Base-by-base conservation (phyloP, 1,139 yeast genomes). In the Debaryomycetaceae sp. region DNA sequence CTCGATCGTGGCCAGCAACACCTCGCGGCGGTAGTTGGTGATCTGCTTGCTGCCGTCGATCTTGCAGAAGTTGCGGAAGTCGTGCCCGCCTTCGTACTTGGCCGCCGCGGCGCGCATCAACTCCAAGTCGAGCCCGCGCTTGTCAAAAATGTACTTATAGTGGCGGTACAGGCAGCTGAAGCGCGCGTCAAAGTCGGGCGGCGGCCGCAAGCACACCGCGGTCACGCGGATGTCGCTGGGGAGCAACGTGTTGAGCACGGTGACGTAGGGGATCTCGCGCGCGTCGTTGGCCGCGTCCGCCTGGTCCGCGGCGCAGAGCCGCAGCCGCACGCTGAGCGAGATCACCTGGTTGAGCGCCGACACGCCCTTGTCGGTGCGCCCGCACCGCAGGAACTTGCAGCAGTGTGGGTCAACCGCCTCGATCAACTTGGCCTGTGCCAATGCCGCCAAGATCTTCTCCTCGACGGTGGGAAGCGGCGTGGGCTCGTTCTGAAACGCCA, bases 281-380 rank as follows among this genome's bases (percentile, higher is more conserved):
- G 29, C 34, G 49, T 89, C 96, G 43, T 70, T 71, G 1, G 41
- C 56, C 1, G 75, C 64, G 33, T 72, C 66, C n/a, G 35, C 27
- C 42, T 86, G 89, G 31, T 86, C 83, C 28, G 61, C 69, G 1
- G 56, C 50, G 0, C 71, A 47, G 30, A 91, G 55, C 18, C 68
- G 63, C 0, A 96, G 85, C 41, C 99, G 66, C 16, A 91, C 81
- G 15, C 67, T 61, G 25, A 91, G 61, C 0, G 96, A 79, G 9
- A 91, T 81, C 5, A 91, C 98, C 56, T 91, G 99, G 45, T 86
- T 84, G 81, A 91, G 75, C 1, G 99, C 98, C 59, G 95, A 84
- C 5, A 91, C 99, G 10, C 98, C 98, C 44, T 78, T 81, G 48
- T 91, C 99, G 0, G 99, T 91, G 46, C 99, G 67, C 0, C 99